phyloP scores from a whole-genome alignment of 345 rosid species.

The Bruguiera parviflora region DNA sequence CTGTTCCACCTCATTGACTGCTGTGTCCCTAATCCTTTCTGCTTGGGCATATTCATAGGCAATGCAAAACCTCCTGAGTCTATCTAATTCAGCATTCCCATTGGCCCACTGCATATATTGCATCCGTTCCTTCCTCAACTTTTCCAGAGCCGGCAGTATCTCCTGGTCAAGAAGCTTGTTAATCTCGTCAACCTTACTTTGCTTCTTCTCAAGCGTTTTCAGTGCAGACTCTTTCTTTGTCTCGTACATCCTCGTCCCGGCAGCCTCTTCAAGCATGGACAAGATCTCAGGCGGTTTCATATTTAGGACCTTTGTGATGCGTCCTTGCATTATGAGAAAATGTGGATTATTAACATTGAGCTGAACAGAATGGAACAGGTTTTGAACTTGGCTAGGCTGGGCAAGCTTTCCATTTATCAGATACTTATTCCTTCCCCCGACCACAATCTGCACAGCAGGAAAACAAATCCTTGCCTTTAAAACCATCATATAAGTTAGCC shows the following conservation, averaged over 20 bases:
- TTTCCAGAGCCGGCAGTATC: slow-evolving; percentile 90
- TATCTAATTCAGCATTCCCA: slow-evolving; percentile 70
- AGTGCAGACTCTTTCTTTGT: slow-evolving; percentile 86
- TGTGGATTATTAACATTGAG: slow-evolving; percentile 97
- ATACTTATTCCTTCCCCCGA: slow-evolving; percentile 80
- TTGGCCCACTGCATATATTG: slow-evolving; percentile 99
- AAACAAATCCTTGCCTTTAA: not conserved
- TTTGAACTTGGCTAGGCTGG: slow-evolving; percentile 86
- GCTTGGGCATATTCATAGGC: slow-evolving; percentile 69
- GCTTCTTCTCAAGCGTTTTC: slow-evolving; percentile 94
- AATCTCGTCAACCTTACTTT: slow-evolving; percentile 89
- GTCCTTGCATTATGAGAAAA: slow-evolving; percentile 99
- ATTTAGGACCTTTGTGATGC: slow-evolving; percentile 91
- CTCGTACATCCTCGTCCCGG: slow-evolving; percentile 98
- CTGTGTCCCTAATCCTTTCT: slow-evolving; percentile 54
- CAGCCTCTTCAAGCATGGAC: slow-evolving; percentile 99
- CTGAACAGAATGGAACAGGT: slow-evolving; percentile 95
- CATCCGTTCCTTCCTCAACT: slow-evolving; percentile 77
- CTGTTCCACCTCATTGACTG: slow-evolving; percentile 50
- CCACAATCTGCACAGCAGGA: slow-evolving; percentile 67
- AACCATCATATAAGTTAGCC: not conserved
- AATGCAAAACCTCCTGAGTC: slow-evolving; percentile 67
- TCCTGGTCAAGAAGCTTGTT: slow-evolving; percentile 88
- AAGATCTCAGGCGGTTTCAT: slow-evolving; percentile 98
- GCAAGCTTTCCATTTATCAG: slow-evolving; percentile 71